Evolutionary conservation across 1,284 basidiomycete genomes (phyloP).

Genomic region (Rhodotorula sp.): DNA sequence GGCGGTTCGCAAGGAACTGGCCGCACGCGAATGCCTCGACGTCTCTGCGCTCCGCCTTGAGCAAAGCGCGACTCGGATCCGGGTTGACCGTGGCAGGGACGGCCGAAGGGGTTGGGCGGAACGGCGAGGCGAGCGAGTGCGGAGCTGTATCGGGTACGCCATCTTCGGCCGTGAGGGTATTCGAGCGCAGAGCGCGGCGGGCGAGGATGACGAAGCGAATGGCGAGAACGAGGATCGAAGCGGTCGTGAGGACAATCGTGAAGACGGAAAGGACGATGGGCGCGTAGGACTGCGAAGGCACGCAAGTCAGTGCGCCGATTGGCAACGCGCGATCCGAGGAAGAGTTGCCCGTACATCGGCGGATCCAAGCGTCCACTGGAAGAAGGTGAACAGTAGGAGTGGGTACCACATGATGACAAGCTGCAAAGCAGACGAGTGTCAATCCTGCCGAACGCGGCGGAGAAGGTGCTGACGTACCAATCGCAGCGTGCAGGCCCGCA

Average conservation of each 20-base stretch:
- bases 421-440: conserved; percentile 50
- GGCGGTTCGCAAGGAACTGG: conserved; percentile 51
- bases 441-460: not conserved
- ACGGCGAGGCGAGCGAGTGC: conserved; percentile 4
- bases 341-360: conserved; percentile 6
- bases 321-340: too few species aligned
- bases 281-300: conserved; percentile 69
- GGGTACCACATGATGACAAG: conserved; percentile 67
- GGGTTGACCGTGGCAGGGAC: conserved; percentile 15
- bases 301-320: not conserved
- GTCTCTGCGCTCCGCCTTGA: conserved; percentile 20
- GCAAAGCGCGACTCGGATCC: conserved; percentile 12
- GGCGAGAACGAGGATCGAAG: conserved; percentile 54
- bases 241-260: conserved; percentile 61
- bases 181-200: conserved; percentile 43
- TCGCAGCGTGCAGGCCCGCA: conserved; percentile 52
- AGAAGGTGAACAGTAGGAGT: conserved; percentile 72
- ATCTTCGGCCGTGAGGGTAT: conserved; percentile 5
- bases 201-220: conserved; percentile 51
- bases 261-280: conserved; percentile 66
- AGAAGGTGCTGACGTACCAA: conserved; percentile 43
- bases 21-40: conserved; percentile 14
- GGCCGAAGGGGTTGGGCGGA: not conserved
- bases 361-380: conserved; percentile 73
- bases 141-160: not conserved